Base-by-base conservation (phyloP, 805 yeast genomes). In the Nakazawaea laoshanensis region DNA sequence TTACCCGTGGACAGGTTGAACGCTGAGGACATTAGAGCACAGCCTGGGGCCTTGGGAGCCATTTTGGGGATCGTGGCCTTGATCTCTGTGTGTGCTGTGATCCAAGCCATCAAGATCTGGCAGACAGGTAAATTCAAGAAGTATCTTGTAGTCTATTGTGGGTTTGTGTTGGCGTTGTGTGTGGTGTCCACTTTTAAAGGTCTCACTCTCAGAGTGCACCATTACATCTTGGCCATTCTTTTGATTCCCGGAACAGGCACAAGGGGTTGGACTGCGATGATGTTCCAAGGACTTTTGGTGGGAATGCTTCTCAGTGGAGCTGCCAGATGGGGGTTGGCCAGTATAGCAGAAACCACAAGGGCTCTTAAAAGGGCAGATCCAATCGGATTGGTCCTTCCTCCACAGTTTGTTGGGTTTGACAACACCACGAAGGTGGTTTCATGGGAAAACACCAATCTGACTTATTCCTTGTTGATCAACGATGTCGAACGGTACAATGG, bases 291-390 rank as follows among this genome's bases (percentile, higher is more conserved):
- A 2, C 69, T 89, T 1, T 58, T 89, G 16, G 51, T 85, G 1
- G 98, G 96, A 0, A 60, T 89, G 28, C 66, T 82, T 31, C 63
- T 87, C 5, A 80, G 88, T 15, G 98, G 98, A 0, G 75, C 85
- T 2, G 74, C 94, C 0, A 63, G 94, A 36, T 89, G 98, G 98
- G 96, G 92, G 36, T 77, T 82, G 47, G 96, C 94, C 2, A 77
- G 95, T 10, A 74, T 89, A 36, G 75, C 83, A 2, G 96, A 89
- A 48, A 84, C 95, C 0, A 69, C 69, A 17, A 57, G 65, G 4
- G 67, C 83, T 3, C 52, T 88, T 27, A 52, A 74, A 36, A 63
- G 96, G 43, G 81, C 81, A 13, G 95, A 83, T 44, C 88, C 94
- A 0, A 68, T 73, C 28, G 75, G 74, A 0, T 52, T 47, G 24